Evolutionary conservation across 2,329 filamentous ascomycete species (phyloP).

Genomic region (Botrytis sinoallii): DNA sequence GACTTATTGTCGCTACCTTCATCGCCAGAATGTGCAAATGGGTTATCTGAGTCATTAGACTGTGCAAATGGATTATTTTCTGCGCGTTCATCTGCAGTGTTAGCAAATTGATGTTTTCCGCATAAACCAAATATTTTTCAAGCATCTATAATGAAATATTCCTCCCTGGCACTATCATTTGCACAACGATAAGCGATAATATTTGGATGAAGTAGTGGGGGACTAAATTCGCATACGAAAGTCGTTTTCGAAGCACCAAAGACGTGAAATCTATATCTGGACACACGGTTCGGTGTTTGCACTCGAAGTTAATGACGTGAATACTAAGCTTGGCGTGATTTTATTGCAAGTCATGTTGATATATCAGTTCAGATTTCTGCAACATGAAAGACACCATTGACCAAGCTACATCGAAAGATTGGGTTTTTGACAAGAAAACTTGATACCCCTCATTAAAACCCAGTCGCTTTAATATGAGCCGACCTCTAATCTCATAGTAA

Average conservation of each 20-base stretch:
- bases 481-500: neutral
- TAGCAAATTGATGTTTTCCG: neutral
- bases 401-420: neutral
- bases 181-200: neutral
- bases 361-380: neutral
- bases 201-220: neutral
- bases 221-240: neutral
- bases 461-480: neutral
- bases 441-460: neutral
- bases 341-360: neutral
- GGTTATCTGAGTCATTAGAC: neutral
- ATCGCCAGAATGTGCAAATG: conserved; percentile 21
- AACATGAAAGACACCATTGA: neutral
- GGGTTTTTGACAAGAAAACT: neutral
- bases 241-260: neutral
- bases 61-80: neutral
- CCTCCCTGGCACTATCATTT: neutral
- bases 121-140: neutral
- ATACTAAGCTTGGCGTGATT: neutral
- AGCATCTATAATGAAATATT: neutral
- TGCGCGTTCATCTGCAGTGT: neutral
- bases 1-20: neutral
- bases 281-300: neutral
- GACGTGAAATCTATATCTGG: too few species aligned
- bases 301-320: neutral